phyloP scores from a whole-genome alignment of 2,329 filamentous ascomycete genomes.

The Westerdykella ornata region DNA sequence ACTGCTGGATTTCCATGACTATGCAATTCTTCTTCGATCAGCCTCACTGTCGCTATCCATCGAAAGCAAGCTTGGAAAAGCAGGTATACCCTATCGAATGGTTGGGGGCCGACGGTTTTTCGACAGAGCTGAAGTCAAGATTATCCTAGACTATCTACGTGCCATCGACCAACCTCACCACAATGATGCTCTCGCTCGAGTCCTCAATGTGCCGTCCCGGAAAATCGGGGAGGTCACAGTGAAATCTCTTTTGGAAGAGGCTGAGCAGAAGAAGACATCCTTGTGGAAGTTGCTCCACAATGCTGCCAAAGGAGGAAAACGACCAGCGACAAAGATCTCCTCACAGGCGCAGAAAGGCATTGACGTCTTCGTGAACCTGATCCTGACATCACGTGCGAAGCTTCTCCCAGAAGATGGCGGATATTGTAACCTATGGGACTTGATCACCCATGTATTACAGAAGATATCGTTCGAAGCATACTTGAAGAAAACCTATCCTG shows the following conservation, averaged over 20 bases:
- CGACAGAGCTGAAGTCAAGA: slow-evolving; percentile 81
- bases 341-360: slow-evolving; percentile 53
- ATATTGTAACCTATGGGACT: slow-evolving; percentile 37
- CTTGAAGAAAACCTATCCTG: slow-evolving; percentile 61
- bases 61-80: slow-evolving; percentile 71
- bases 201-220: slow-evolving; percentile 78
- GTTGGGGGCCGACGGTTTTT: slow-evolving; percentile 88
- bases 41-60: slow-evolving; percentile 78
- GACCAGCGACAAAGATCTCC: slow-evolving; percentile 49
- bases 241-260: slow-evolving; percentile 67
- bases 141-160: slow-evolving; percentile 79
- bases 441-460: slow-evolving; percentile 53
- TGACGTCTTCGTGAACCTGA: slow-evolving; percentile 52
- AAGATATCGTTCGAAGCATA: slow-evolving; percentile 69
- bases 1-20: slow-evolving; percentile 67
- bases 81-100: slow-evolving; percentile 85
- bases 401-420: slow-evolving; percentile 41
- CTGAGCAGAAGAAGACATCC: slow-evolving; percentile 60
- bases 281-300: slow-evolving; percentile 70
- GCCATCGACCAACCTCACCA: slow-evolving; percentile 79
- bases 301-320: slow-evolving; percentile 47
- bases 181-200: slow-evolving; percentile 74
- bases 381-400: slow-evolving; percentile 52
- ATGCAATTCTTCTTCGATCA: slow-evolving; percentile 82
- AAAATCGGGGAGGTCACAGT: slow-evolving; percentile 75